phyloP scores from a whole-genome alignment of 140 eudicot species.

The Stevia rebaudiana region DNA sequence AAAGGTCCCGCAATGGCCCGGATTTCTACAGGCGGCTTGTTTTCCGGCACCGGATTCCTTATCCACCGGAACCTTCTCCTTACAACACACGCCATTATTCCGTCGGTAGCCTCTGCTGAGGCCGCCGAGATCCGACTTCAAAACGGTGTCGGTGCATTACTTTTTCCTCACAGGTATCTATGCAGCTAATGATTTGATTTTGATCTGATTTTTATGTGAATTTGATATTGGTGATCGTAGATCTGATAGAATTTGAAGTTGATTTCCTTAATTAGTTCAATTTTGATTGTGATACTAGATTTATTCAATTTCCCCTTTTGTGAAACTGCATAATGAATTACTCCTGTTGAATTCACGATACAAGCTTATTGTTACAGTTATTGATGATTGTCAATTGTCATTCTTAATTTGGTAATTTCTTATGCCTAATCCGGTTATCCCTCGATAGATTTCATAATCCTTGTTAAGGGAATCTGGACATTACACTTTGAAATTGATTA shows the following conservation, averaged over 20 bases:
- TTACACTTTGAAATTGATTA: background rate
- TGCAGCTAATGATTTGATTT: background rate
- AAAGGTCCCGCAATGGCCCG: constrained; percentile 74
- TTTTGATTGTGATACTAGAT: background rate
- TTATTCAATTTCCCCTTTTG: background rate
- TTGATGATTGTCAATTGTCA: background rate
- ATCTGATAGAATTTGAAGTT: constrained; percentile 13
- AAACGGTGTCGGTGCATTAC: constrained; percentile 66
- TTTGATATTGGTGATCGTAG: constrained; percentile 10
- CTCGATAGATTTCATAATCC: background rate
- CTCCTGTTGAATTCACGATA: background rate
- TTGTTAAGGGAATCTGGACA: background rate
- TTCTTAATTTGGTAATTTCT: no score
- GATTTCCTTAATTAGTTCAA: constrained; percentile 7
- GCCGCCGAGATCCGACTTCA: constrained; percentile 87
- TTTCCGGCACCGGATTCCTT: constrained; percentile 66
- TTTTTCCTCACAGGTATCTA: constrained; percentile 77
- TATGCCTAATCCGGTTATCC: background rate
- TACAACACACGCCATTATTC: constrained; percentile 79
- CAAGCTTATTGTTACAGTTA: background rate
- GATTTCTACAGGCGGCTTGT: constrained; percentile 34
- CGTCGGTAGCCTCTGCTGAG: constrained; percentile 77
- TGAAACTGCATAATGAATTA: background rate
- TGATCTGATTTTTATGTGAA: background rate
- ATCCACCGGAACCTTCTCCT: constrained; percentile 81